Evolutionary conservation across 805 yeast genomes (phyloP).

Genomic region (Monosporozyma aquatica): DNA sequence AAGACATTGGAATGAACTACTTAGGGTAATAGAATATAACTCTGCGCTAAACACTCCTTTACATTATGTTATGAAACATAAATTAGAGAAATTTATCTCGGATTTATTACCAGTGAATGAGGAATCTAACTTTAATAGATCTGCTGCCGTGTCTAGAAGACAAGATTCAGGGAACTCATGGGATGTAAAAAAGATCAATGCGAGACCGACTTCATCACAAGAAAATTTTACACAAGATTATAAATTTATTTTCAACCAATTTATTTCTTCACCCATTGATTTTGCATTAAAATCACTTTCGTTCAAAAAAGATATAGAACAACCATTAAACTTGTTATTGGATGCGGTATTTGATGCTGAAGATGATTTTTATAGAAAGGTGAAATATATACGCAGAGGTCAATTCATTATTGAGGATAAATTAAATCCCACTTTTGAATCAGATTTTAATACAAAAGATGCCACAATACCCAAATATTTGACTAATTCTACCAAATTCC

Average conservation of each 20-base stretch:
- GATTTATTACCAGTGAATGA: slow-evolving; percentile 22
- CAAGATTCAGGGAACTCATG: slow-evolving; percentile 17
- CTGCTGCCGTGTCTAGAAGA: slow-evolving; percentile 13
- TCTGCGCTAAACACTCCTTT: slow-evolving; percentile 19
- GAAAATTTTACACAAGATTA: slow-evolving; percentile 19
- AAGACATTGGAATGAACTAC: slow-evolving; percentile 26
- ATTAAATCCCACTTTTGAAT: slow-evolving; percentile 14
- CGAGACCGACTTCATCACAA: slow-evolving; percentile 9
- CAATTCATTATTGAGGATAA: slow-evolving; percentile 9
- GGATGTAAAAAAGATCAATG: slow-evolving; percentile 8
- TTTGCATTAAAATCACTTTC: slow-evolving; percentile 13
- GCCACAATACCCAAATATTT: slow-evolving; percentile 13
- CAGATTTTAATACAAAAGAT: slow-evolving; percentile 9
- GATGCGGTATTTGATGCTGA: slow-evolving; percentile 19
- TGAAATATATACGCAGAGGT: slow-evolving; percentile 8
- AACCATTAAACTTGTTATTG: slow-evolving; percentile 10
- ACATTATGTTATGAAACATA: slow-evolving; percentile 20
- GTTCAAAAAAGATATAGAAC: slow-evolving; percentile 14
- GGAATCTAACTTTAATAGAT: slow-evolving; percentile 26
- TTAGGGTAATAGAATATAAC: slow-evolving; percentile 15
- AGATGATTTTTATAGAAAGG: slow-evolving; percentile 16
- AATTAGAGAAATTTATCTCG: slow-evolving; percentile 19
- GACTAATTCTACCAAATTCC: slow-evolving; percentile 8
- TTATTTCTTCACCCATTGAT: slow-evolving; percentile 18
- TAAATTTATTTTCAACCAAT: slow-evolving; percentile 13